Percentiles rank a stretch among this genome's conserved stretches.
Conservation (phyloP, 2,329 filamentous ascomycete genomes). For the Colletotrichum sp. region DNA sequence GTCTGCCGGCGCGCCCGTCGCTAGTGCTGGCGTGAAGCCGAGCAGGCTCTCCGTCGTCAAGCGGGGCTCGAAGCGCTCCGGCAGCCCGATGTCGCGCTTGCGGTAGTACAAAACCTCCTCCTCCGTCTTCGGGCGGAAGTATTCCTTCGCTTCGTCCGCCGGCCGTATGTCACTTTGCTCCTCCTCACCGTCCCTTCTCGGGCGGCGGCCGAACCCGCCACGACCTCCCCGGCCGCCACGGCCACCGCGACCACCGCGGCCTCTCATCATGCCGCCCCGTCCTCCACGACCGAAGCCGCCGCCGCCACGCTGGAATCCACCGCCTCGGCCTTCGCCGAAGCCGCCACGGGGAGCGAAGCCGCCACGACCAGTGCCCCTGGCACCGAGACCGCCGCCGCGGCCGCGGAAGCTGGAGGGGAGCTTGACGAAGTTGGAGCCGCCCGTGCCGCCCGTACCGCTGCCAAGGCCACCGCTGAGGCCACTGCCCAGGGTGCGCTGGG, state of each 20-base stretch:
- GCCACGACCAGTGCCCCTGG: constrained; percentile 24
- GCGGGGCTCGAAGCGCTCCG: constrained; percentile 28
- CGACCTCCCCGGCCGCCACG: constrained; percentile 18
- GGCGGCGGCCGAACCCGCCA: constrained; percentile 23
- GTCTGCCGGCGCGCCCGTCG: constrained; percentile 13
- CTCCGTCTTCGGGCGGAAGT: constrained; percentile 22
- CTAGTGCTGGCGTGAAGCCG: constrained; percentile 30
- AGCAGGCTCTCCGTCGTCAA: neutral
- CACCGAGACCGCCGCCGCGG: constrained; percentile 1
- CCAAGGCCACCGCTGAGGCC: neutral
- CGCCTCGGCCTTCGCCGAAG: constrained; percentile 4
- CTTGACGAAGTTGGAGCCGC: constrained; percentile 11
- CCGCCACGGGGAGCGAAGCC: constrained; percentile 14
- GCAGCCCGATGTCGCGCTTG: constrained; percentile 23
- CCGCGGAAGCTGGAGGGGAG: constrained; percentile 9
- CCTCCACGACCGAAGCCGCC: constrained; percentile 10
- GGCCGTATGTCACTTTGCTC: neutral
- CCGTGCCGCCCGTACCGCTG: neutral
- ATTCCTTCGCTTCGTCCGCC: neutral
- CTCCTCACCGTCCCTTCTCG: constrained; percentile 16
- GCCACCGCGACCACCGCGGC: neutral
- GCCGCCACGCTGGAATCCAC: neutral
- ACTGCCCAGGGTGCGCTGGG: constrained; percentile 21
- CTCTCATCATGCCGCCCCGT: constrained; percentile 20
- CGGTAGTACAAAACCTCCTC: constrained; percentile 29